Evolutionary conservation across 129 eudicot species (phyloP).

Genomic region (Scalesia atractyloides): DNA sequence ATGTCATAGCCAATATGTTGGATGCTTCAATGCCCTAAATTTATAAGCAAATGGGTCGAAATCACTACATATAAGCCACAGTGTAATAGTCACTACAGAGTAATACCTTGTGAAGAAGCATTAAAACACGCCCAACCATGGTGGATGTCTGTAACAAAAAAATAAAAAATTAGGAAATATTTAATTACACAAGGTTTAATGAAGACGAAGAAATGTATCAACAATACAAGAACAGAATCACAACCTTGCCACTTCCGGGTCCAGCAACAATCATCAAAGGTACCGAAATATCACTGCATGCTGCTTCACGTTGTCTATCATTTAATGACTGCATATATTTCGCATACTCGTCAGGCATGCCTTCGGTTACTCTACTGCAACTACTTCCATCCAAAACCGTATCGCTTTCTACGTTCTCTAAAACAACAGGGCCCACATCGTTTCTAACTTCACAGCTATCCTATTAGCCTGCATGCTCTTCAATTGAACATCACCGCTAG

Average conservation of each 20-base stretch:
- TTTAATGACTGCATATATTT: slow-evolving; percentile 73
- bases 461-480: slow-evolving; percentile 27
- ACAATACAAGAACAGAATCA: slow-evolving; percentile 12
- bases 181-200: slow-evolving; percentile 13
- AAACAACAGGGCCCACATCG: slow-evolving; percentile 24
- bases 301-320: slow-evolving; percentile 90
- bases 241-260: slow-evolving; percentile 99
- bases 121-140: slow-evolving; percentile 95
- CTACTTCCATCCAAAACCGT: slow-evolving; percentile 22
- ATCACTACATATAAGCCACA: not conserved
- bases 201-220: not conserved
- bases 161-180: not conserved
- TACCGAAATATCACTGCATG: slow-evolving; percentile 76
- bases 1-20: slow-evolving; percentile 92
- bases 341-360: slow-evolving; percentile 79
- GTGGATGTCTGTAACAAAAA: slow-evolving; percentile 82
- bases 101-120: slow-evolving; percentile 83
- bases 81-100: not conserved
- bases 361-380: slow-evolving; percentile 27
- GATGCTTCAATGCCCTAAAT: slow-evolving; percentile 80
- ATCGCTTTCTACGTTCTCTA: slow-evolving; percentile 32
- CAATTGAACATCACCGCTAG: slow-evolving; percentile 20
- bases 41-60: not conserved
- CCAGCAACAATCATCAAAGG: slow-evolving; percentile 96
- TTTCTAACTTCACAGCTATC: slow-evolving; percentile 24